Evolutionary conservation across 2,329 filamentous ascomycete genomes (phyloP).

Genomic region (Alternaria ventricosa): DNA sequence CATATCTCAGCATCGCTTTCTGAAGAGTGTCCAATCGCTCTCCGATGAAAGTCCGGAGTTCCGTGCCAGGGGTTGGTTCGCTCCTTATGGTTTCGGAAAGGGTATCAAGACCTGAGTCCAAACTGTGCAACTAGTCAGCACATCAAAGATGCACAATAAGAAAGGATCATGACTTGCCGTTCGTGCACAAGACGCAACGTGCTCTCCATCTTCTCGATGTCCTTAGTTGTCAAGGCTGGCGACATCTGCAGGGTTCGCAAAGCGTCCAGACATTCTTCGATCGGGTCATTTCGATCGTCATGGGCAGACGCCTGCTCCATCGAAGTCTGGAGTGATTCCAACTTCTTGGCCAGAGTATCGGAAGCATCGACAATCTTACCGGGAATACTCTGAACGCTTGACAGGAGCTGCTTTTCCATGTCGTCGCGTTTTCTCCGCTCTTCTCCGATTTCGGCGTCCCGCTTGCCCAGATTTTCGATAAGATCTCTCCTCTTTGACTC

Average conservation of each 20-base stretch:
- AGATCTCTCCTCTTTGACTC: conserved; percentile 21
- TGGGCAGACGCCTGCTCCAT: conserved; percentile 6
- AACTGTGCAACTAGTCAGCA: conserved; percentile 18
- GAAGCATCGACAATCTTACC: conserved; percentile 17
- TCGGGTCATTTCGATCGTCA: not conserved
- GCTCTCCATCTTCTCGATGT: conserved; percentile 29
- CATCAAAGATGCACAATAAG: not conserved
- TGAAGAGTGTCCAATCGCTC: conserved; percentile 24
- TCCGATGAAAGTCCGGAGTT: conserved; percentile 17
- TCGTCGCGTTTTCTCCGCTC: conserved; percentile 29
- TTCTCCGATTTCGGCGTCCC: conserved; percentile 18
- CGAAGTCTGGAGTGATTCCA: conserved; percentile 17
- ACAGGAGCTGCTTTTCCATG: conserved; percentile 29
- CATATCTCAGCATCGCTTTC: conserved; percentile 25
- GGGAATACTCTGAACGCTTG: conserved; percentile 23
- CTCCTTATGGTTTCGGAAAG: conserved; percentile 8
- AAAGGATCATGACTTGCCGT: conserved; percentile 18
- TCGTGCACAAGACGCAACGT: conserved; percentile 32
- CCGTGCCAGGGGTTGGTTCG: conserved; percentile 1
- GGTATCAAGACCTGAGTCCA: conserved; percentile 24
- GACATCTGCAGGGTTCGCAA: conserved; percentile 24
- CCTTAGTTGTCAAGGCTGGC: conserved; percentile 25
- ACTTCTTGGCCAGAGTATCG: conserved; percentile 18
- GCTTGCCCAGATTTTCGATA: conserved; percentile 15
- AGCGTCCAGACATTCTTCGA: conserved; percentile 25